Percentiles rank a stretch among this genome's conserved stretches.
Conservation (phyloP, 768 basidiomycete genomes). For the Brasilioporus rufonigricans region DNA sequence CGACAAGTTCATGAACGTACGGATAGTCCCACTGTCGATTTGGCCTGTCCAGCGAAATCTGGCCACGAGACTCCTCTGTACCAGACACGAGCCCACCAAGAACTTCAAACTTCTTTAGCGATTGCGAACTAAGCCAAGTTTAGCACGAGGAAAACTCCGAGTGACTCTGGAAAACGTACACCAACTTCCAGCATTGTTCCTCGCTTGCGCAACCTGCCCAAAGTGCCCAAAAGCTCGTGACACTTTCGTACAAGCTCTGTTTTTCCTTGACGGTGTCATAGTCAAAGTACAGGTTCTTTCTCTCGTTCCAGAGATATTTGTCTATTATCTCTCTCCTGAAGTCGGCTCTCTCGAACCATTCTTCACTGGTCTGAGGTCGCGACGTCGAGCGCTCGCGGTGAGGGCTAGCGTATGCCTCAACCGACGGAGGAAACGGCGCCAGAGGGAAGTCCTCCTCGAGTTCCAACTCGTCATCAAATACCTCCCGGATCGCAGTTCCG, state of each 20-base stretch:
- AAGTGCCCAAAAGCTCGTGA: conserved; percentile 94
- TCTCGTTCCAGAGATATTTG: conserved; percentile 95
- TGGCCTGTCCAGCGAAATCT: conserved; percentile 92
- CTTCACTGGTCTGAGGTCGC: conserved; percentile 69
- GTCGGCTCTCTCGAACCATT: conserved; percentile 92
- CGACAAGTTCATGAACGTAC: conserved; percentile 43
- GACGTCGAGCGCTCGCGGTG: conserved; percentile 56
- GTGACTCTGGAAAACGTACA: conserved; percentile 53
- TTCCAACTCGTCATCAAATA: conserved; percentile 90
- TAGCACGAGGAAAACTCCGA: conserved; percentile 9
- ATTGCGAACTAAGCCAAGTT: conserved; percentile 58
- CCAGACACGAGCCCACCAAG: conserved; percentile 94
- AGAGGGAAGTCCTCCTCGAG: conserved; percentile 91
- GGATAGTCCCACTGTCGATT: conserved; percentile 99
- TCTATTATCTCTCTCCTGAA: conserved; percentile 84
- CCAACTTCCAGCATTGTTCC: conserved; percentile 89
- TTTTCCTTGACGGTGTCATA: conserved; percentile 91
- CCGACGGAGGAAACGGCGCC: conserved; percentile 86
- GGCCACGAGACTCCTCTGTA: conserved; percentile 93
- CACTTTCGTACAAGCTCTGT: conserved; percentile 94
- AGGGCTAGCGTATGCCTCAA: conserved; percentile 65
- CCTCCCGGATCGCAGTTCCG: conserved; percentile 93
- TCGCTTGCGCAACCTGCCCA: conserved; percentile 99
- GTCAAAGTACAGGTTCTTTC: conserved; percentile 91
- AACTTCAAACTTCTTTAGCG: conserved; percentile 94